These are phyloP conservation scores for Digitaria exilis DNA, from an alignment of 202 grass and related monocot species.

Conservation along the genomic window DNA sequence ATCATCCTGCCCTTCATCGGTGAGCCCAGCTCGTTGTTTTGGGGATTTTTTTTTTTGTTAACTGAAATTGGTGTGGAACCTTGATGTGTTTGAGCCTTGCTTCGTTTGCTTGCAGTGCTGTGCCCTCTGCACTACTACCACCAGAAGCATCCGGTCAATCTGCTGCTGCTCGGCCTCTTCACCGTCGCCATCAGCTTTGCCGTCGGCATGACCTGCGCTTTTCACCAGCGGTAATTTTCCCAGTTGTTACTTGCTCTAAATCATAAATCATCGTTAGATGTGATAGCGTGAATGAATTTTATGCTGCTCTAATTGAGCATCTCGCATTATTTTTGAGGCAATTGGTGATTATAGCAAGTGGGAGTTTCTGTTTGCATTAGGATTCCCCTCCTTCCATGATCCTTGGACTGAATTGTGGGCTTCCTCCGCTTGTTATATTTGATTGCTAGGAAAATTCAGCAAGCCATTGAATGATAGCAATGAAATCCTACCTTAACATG, in stretches of 20 bases:
- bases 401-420: background rate
- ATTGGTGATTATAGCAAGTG: background rate
- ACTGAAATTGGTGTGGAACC: background rate
- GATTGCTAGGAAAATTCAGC: background rate
- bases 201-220: slow-evolving; percentile 86
- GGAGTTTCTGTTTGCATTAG: background rate
- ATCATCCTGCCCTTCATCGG: slow-evolving; percentile 69
- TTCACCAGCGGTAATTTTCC: slow-evolving; percentile 71
- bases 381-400: background rate
- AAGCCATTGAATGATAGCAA: background rate
- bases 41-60: background rate
- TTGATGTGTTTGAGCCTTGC: slow-evolving; percentile 2
- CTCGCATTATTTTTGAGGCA: background rate
- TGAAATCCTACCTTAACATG: background rate
- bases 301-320: background rate
- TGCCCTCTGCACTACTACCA: slow-evolving; percentile 73
- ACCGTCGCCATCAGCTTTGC: slow-evolving; percentile 81
- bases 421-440: background rate
- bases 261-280: too few relatives aligned
- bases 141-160: slow-evolving; percentile 86
- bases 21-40: background rate
- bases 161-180: slow-evolving; percentile 73
- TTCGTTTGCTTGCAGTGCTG: slow-evolving; percentile 52
- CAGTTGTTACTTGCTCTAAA: slow-evolving; percentile 9
- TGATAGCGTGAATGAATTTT: background rate